Conservation (phyloP, 371 early-diverging fungal species). For the Vairimorpha necatrix region DNA sequence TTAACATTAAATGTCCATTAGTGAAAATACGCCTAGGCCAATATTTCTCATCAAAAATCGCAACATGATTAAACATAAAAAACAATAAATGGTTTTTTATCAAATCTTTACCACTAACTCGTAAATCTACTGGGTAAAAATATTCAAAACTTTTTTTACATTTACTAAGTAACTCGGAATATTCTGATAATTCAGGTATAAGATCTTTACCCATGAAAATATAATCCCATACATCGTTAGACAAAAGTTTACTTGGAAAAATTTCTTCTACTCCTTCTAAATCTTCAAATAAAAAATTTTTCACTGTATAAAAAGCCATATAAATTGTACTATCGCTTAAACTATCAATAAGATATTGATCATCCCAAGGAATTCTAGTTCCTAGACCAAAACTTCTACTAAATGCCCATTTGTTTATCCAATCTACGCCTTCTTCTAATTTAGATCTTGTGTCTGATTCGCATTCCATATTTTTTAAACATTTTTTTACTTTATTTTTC, state of each 20-base stretch:
- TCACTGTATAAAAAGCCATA: constrained; percentile 98
- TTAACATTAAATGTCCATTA: constrained; percentile 93
- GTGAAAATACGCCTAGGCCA: constrained; percentile 87
- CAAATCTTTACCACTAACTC: constrained; percentile 95
- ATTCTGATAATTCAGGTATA: constrained; percentile 71
- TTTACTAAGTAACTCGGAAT: constrained; percentile 42
- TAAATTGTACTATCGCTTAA: constrained; percentile 98
- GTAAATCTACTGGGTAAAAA: constrained; percentile 94
- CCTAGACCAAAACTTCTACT: constrained; percentile 93
- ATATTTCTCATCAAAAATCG: constrained; percentile 81
- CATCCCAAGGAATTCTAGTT: constrained; percentile 89
- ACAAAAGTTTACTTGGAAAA: constrained; percentile 76
- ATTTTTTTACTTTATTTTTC: constrained; percentile 70
- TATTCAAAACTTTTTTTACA: constrained; percentile 71
- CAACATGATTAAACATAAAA: constrained; percentile 93
- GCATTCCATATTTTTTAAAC: constrained; percentile 75
- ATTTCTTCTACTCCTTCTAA: constrained; percentile 72
- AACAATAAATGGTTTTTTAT: constrained; percentile 96
- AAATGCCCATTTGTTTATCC: constrained; percentile 98
- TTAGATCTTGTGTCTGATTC: constrained; percentile 80
- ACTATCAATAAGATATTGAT: constrained; percentile 88
- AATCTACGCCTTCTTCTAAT: constrained; percentile 78
- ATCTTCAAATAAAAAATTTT: constrained; percentile 79
- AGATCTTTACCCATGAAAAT: constrained; percentile 69
- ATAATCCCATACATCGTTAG: constrained; percentile 88